Evolutionary conservation across 805 yeast species (phyloP).

Genomic region (Candida vartiovaarae): DNA sequence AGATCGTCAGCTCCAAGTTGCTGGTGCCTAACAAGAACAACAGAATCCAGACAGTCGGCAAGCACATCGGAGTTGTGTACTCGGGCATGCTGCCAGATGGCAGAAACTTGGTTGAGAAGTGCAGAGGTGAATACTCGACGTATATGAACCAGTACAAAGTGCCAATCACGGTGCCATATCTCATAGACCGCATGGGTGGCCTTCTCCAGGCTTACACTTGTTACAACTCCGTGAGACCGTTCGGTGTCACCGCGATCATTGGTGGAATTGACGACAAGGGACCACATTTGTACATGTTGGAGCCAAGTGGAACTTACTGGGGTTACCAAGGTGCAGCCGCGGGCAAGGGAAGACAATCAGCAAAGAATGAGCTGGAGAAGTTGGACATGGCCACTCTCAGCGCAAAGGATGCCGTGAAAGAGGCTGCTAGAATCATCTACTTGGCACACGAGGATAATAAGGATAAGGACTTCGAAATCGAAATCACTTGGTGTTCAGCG

Average conservation of each 20-base stretch:
- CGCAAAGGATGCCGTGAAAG: conserved; percentile 79
- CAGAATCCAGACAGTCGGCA: conserved; percentile 88
- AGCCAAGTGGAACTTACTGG: conserved; percentile 97
- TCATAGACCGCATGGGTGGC: conserved; percentile 81
- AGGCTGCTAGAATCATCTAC: conserved; percentile 90
- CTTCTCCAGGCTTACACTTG: conserved; percentile 94
- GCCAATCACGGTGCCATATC: conserved; percentile 70
- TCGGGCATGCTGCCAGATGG: conserved; percentile 97
- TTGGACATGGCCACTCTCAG: conserved; percentile 60
- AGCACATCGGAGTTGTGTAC: conserved; percentile 90
- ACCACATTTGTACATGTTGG: conserved; percentile 90
- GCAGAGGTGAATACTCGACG: conserved; percentile 81
- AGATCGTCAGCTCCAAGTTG: conserved; percentile 77
- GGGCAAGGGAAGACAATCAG: conserved; percentile 98
- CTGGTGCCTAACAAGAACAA: conserved; percentile 84
- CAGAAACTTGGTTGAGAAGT: conserved; percentile 84
- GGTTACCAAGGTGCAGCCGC: conserved; percentile 97
- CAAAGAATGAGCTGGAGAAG: conserved; percentile 93
- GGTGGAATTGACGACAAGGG: conserved; percentile 93
- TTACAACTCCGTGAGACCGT: conserved; percentile 95
- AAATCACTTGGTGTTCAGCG: conserved; percentile 79
- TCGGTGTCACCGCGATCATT: conserved; percentile 86
- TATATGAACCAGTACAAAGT: conserved; percentile 73
- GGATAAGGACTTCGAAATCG: conserved; percentile 95
- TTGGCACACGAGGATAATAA: conserved; percentile 96